A percentile compares a stretch with the other conserved stretches of the same genome.
Conservation (phyloP, 129 eudicot genomes). For the Tagetes erecta region DNA sequence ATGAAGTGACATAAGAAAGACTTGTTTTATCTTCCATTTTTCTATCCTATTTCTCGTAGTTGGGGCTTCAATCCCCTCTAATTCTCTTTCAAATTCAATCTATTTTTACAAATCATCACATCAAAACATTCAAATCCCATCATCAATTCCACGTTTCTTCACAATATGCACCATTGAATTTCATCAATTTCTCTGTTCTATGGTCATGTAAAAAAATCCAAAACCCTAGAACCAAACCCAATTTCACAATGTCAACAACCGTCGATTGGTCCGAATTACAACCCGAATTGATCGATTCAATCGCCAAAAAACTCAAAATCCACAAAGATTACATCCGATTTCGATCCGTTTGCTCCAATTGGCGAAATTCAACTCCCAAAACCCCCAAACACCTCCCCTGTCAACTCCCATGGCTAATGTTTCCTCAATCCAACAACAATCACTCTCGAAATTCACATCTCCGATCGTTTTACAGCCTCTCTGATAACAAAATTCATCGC, state of each 20-base stretch:
- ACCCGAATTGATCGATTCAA: conserved; percentile 51
- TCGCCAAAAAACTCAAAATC: conserved; percentile 41
- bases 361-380: conserved; percentile 45
- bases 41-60: too few species aligned
- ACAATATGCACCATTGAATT: neutral
- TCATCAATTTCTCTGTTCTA: neutral
- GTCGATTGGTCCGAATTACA: conserved; percentile 71
- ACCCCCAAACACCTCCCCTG: conserved; percentile 50
- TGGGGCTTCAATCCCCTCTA: neutral
- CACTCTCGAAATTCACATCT: conserved; percentile 29
- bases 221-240: neutral
- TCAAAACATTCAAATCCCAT: neutral
- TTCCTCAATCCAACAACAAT: conserved; percentile 43
- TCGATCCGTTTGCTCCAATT: conserved; percentile 58
- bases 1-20: too few species aligned
- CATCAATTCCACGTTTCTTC: neutral
- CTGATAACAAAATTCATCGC: conserved; percentile 39
- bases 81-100: neutral
- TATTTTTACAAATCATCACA: neutral
- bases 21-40: too few species aligned
- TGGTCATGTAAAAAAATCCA: neutral
- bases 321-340: conserved; percentile 58
- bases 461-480: conserved; percentile 48
- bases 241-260: conserved; percentile 22
- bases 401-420: conserved; percentile 75